Base-by-base conservation (phyloP, 2,329 filamentous ascomycete genomes). In the Bipolaris zeicola region DNA sequence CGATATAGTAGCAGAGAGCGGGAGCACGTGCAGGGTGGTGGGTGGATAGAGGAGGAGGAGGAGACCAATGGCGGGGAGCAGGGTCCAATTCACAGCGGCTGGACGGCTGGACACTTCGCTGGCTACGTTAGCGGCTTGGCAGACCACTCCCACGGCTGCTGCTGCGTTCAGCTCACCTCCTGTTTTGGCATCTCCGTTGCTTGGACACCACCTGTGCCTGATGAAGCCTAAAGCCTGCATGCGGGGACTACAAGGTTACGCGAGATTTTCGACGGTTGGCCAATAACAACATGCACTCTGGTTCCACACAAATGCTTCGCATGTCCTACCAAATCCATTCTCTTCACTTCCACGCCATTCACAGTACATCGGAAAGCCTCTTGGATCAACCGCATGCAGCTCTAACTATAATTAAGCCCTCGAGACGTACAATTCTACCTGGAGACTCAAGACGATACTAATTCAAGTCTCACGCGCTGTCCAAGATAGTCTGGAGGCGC, bases 1-100 rank as follows among this genome's bases (percentile, higher is more conserved):
- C 61, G 61, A 64, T 70, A 68, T 71, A 70, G 65, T 33, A 64
- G 46, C 60, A 63, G 37, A 58, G 16, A 26, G 54, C 50, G 33
- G 45, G 36, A 46, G 34, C 53, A 49, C 41, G 45, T 37, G 42
- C 33, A 10, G n/a, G 33, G 16, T n/a, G 33, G 20, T 47, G 20
- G 34, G n/a, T 37, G 20, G 33, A 14, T 31, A 16, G 45, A 48
- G 45, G 22, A 16, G 6, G 16, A 22, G 16, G 20, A 20, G 20
- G 20, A 16, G 10, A 22, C 34, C 8, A 34, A n/a, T 22, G 24
- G 14, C 8, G 18, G 18, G 18, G 18, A 46, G 16, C 16, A 46
- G 28, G 18, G 31, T 36, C 22, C 11, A 37, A 37, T 47, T 39
- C 16, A 39, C 44, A 14, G 44, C 28, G 44, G 28, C 44, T 14